A percentile compares a stretch with the other conserved stretches of the same genome.
Evolutionary conservation across 192 early-diverging fungal genomes (phyloP).

Genomic region (Thamnidium elegans): DNA sequence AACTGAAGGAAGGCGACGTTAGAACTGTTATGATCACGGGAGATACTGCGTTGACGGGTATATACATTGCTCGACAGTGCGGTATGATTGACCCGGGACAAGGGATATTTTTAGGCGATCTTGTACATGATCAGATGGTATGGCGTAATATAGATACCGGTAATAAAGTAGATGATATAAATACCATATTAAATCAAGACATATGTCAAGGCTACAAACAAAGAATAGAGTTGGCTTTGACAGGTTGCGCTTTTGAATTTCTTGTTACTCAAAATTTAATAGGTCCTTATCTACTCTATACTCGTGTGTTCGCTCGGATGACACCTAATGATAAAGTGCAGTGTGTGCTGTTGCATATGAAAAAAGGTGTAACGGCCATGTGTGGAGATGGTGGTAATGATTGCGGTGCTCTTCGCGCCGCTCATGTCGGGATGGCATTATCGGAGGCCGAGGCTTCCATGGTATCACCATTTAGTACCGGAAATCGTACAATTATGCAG

Average conservation of each 20-base stretch:
- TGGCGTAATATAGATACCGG: constrained; percentile 61
- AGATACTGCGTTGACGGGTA: constrained; percentile 72
- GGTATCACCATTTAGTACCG: constrained; percentile 78
- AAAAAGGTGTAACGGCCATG: constrained; percentile 72
- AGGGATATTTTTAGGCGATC: constrained; percentile 30
- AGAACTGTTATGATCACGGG: constrained; percentile 84
- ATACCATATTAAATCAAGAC: constrained; percentile 25
- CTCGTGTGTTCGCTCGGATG: constrained; percentile 78
- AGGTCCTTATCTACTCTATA: constrained; percentile 58
- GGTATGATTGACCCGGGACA: constrained; percentile 58
- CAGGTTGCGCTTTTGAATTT: constrained; percentile 62
- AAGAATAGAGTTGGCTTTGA: constrained; percentile 66
- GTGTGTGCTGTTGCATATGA: constrained; percentile 75
- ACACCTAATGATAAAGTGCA: constrained; percentile 73
- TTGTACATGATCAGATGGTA: constrained; percentile 27
- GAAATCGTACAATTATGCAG: constrained; percentile 51
- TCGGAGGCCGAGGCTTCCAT: constrained; percentile 79
- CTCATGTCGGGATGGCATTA: constrained; percentile 78
- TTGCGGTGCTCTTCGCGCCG: constrained; percentile 74
- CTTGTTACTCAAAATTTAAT: constrained; percentile 43
- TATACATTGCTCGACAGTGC: constrained; percentile 66
- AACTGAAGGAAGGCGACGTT: constrained; percentile 63
- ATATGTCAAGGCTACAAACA: constrained; percentile 7
- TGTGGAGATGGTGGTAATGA: constrained; percentile 89
- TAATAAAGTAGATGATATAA: constrained; percentile 35